Evolutionary conservation across 1,284 basidiomycete genomes (phyloP).

Genomic region (Pascua guehoae): DNA sequence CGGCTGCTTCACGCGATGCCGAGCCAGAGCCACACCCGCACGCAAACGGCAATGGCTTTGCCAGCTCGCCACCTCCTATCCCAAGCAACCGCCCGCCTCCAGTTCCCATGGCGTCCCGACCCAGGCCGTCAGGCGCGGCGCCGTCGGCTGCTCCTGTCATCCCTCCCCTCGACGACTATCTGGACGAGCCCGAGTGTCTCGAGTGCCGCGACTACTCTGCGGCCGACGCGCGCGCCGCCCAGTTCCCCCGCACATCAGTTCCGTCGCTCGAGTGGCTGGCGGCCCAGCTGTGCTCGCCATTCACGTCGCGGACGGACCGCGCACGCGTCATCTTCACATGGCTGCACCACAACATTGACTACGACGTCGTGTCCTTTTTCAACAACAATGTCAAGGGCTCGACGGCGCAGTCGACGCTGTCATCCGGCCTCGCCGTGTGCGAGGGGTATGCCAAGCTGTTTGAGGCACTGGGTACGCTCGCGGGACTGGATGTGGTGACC

Average conservation of each 20-base stretch:
- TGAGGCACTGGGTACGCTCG: background rate
- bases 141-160: background rate
- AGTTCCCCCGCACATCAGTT: constrained; percentile 4
- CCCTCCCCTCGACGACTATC: background rate
- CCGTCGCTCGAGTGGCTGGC: constrained; percentile 7
- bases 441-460: constrained; percentile 14
- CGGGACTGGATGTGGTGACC: constrained; percentile 5
- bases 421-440: constrained; percentile 11
- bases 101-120: background rate
- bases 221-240: constrained; percentile 8
- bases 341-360: constrained; percentile 18
- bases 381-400: constrained; percentile 3
- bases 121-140: background rate
- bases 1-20: too few relatives aligned
- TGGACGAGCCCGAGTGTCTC: background rate
- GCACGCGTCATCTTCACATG: constrained; percentile 20
- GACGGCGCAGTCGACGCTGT: constrained; percentile 6
- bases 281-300: constrained; percentile 7
- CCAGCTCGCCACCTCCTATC: too few relatives aligned
- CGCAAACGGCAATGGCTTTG: too few relatives aligned
- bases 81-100: constrained; percentile 5
- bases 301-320: constrained; percentile 9
- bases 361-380: constrained; percentile 13
- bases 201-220: constrained; percentile 14
- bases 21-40: too few relatives aligned